Percentiles rank a stretch among this genome's conserved stretches.
phyloP scores from a whole-genome alignment of 23 red algal species.

The Cyanidioschyzon merolae region DNA sequence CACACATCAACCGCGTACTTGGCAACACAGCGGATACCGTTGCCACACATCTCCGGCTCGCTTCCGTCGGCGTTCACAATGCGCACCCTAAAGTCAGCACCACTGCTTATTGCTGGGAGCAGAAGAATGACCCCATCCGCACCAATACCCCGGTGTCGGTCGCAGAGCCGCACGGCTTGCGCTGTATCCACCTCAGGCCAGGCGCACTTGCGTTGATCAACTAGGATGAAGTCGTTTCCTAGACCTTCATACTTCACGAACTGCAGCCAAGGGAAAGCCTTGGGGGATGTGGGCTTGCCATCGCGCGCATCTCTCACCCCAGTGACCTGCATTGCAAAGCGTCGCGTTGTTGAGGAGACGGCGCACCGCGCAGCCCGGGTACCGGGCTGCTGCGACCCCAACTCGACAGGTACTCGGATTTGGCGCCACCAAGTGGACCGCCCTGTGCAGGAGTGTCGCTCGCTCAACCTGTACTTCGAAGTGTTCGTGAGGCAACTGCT shows the following conservation, averaged over 20 bases:
- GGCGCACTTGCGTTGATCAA: constrained; percentile 53
- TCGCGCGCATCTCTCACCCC: background rate
- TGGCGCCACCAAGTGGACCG: too few species aligned
- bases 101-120: constrained; percentile 38
- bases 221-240: constrained; percentile 95
- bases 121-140: constrained; percentile 92
- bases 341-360: too few species aligned
- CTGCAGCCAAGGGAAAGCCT: background rate
- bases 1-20: constrained; percentile 58
- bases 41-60: constrained; percentile 99
- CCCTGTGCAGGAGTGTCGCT: too few species aligned
- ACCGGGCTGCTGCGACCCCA: too few species aligned
- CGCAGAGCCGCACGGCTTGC: constrained; percentile 54
- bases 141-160: constrained; percentile 80
- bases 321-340: too few species aligned
- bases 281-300: background rate
- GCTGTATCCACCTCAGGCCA: constrained; percentile 34
- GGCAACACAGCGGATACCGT: constrained; percentile 93
- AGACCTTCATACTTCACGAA: constrained; percentile 96
- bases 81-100: constrained; percentile 61
- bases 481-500: too few species aligned
- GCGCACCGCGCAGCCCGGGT: too few species aligned
- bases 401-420: too few species aligned
- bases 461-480: too few species aligned
- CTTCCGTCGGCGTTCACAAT: constrained; percentile 91